Conservation (phyloP, 129 eudicot genomes). For the Flaveria sonorensis region DNA sequence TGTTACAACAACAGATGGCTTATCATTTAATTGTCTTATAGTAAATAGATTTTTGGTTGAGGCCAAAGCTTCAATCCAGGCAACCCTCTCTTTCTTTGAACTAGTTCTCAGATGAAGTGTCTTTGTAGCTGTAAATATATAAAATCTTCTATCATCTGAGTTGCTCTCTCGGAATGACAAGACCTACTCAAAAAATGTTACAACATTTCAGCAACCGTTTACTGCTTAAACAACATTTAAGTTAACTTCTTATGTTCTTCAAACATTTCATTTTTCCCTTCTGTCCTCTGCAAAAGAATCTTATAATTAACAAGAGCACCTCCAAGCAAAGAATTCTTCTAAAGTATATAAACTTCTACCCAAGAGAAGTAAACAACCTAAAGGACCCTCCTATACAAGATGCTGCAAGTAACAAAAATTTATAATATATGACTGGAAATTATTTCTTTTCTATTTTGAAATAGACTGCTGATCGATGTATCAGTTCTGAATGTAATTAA, state of each 20-base stretch:
- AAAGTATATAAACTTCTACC: not conserved
- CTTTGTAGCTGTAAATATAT: constrained; percentile 82
- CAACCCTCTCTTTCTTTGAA: constrained; percentile 60
- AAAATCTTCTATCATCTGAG: constrained; percentile 72
- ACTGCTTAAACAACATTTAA: not conserved
- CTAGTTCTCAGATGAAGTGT: constrained; percentile 79
- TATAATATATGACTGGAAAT: not conserved
- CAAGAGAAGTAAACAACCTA: constrained; percentile 7
- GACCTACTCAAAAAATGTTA: constrained; percentile 45
- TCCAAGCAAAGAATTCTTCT: not conserved
- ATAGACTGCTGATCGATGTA: not conserved
- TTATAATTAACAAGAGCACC: not conserved
- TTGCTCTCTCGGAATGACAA: constrained; percentile 78
- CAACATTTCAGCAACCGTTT: constrained; percentile 9
- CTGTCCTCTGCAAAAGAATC: not conserved
- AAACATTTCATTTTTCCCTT: not conserved
- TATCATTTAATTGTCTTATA: constrained; percentile 46
- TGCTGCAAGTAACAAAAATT: not conserved
- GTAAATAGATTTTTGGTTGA: constrained; percentile 54
- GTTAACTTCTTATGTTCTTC: not conserved
- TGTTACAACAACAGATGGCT: constrained; percentile 41
- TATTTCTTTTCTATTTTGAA: not conserved
- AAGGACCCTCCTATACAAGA: not conserved
- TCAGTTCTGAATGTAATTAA: not conserved
- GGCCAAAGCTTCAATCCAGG: constrained; percentile 80